These are phyloP conservation scores for Yarrowia sp. DNA, from an alignment of 805 yeast species.

Conservation along the genomic window DNA sequence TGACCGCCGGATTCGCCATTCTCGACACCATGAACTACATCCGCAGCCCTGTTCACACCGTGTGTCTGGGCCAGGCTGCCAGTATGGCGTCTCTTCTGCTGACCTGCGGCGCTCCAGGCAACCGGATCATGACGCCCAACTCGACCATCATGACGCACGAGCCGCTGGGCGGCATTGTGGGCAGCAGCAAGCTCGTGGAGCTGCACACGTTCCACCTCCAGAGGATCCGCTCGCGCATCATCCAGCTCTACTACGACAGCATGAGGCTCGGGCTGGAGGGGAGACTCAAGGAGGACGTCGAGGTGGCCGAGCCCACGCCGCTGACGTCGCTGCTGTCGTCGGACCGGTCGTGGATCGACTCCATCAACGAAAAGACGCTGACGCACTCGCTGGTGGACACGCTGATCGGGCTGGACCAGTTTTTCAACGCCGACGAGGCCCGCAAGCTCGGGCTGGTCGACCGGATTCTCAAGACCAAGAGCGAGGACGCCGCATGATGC, in stretches of 20 bases:
- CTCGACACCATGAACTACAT: conserved; percentile 24
- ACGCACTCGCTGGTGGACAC: background rate
- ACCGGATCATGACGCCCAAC: conserved; percentile 14
- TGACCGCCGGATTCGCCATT: conserved; percentile 20
- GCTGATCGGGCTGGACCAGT: conserved; percentile 12
- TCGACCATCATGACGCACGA: conserved; percentile 22
- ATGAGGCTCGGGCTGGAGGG: background rate
- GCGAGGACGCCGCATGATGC: background rate
- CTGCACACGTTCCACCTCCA: conserved; percentile 13
- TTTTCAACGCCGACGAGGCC: conserved; percentile 17
- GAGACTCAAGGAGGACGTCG: background rate
- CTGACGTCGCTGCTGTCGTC: background rate
- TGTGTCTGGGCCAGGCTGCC: conserved; percentile 20
- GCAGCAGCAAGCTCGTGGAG: conserved; percentile 15
- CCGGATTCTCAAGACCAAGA: background rate
- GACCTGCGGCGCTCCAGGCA: conserved; percentile 6
- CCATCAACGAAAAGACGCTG: background rate
- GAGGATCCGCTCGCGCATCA: background rate
- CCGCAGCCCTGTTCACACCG: conserved; percentile 6
- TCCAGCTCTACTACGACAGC: conserved; percentile 9
- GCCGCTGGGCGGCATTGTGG: conserved; percentile 21
- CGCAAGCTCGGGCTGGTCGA: conserved; percentile 8
- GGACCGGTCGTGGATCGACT: conserved; percentile 4
- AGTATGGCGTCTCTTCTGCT: conserved; percentile 14
- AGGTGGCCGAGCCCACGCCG: background rate